Base-by-base conservation (phyloP, 1,284 basidiomycete species). In the Pyrrhoderma lamaoense region DNA sequence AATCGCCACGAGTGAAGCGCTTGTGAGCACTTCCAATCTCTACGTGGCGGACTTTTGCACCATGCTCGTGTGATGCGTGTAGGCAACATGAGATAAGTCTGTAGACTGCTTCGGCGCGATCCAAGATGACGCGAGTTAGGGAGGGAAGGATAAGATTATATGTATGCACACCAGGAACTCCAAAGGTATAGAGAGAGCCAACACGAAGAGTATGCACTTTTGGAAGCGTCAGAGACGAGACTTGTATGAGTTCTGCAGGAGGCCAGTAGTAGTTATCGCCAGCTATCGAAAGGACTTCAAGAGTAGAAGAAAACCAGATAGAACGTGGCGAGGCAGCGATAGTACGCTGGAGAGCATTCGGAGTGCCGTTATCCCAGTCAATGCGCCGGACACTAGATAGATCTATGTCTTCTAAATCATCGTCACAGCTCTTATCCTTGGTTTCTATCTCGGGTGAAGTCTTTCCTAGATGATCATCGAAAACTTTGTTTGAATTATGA, bases 341-440 rank as follows among this genome's bases (percentile, higher is more conserved):
- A 13, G 18, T 49, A 18, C 37, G 42, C 31, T 25, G 31, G 21
- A 13, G 11, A 3, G 35, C 23, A 22, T 18, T 23, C 22, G 23
- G 13, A 5, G 23, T 14, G 2, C 42, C 47, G 42, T 45, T 54
- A 8, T 11, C 21, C 52, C 51, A 53, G 45, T 53, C 51, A n/a
- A 53, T 31, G 11, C 45, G 22, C 18, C 39, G 37, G 13, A 53
- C n/a, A 13, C 13, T 7, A 19, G 38, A 39, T 13, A 52, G 38
- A 39, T 34, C 23, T 19, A 39, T 37, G 21, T 47, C 45, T 27
- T 52, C 8, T 18, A 23, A 22, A 34, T 18, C 42, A 8, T 22
- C 16, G 27, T 22, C 27, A 16, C 7, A 14, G 7, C 9, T 5
- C 11, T 42, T 19, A 5, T 42, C 19, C 27, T 43, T 23, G 8